Conservation (phyloP, 345 rosid species). For the Gynandropsis gynandra region DNA sequence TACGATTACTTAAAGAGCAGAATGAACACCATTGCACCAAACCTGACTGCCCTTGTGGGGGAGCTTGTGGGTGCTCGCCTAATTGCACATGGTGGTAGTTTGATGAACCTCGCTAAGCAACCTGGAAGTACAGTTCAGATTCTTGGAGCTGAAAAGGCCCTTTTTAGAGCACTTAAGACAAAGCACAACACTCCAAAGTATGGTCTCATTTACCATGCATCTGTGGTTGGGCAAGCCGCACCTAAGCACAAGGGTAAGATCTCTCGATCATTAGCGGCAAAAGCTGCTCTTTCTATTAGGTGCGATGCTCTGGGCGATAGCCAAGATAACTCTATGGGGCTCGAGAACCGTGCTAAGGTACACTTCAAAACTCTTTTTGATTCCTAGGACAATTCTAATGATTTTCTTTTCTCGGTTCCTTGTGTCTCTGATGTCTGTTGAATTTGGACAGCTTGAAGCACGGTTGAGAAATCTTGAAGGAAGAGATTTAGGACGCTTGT, state of each 20-base stretch:
- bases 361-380: background rate
- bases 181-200: constrained; percentile 92
- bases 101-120: constrained; percentile 83
- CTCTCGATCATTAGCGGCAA: constrained; percentile 83
- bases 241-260: constrained; percentile 82
- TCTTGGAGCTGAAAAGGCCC: constrained; percentile 93
- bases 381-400: background rate
- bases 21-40: constrained; percentile 92
- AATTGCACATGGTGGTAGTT: constrained; percentile 91
- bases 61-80: constrained; percentile 97
- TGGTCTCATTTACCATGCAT: constrained; percentile 86
- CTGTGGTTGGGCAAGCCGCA: constrained; percentile 82
- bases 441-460: constrained; percentile 63
- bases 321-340: constrained; percentile 70
- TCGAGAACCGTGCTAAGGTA: constrained; percentile 78
- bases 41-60: constrained; percentile 89
- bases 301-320: constrained; percentile 86
- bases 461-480: constrained; percentile 78
- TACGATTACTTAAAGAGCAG: constrained; percentile 82
- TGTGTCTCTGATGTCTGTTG: background rate
- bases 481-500: constrained; percentile 57
- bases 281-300: constrained; percentile 68
- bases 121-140: constrained; percentile 93
- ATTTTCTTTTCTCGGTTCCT: background rate
- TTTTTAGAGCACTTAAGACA: constrained; percentile 86